Percentiles rank a stretch among this genome's conserved stretches.
Conservation (phyloP, 176 grass and related monocot species). For the Rhynchospora tenuis region DNA sequence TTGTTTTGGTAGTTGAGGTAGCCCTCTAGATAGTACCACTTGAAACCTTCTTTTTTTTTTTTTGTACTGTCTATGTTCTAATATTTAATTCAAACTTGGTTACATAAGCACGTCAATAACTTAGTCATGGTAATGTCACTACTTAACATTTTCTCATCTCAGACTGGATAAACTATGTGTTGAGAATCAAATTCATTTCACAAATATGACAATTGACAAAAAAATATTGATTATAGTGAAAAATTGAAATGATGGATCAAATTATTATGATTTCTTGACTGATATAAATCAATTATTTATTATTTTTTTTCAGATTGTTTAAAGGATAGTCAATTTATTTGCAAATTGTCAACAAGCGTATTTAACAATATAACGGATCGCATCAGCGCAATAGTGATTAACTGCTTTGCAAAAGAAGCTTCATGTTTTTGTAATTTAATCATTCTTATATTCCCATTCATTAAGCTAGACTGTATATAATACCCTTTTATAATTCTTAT, state of each 20-base stretch:
- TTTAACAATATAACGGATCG: not conserved
- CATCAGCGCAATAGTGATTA: no score
- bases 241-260: no score
- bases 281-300: not conserved
- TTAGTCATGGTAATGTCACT: no score
- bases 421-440: not conserved
- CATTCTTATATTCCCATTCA: not conserved
- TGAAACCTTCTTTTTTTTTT: not conserved
- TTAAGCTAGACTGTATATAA: not conserved
- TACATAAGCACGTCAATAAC: not conserved
- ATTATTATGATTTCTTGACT: no score
- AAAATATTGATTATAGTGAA: no score
- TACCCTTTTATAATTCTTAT: not conserved
- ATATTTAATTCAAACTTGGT: not conserved
- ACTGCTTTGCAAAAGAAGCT: no score
- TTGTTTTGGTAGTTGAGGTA: conserved; percentile 22
- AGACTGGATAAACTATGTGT: no score
- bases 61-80: no score
- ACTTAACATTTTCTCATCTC: no score
- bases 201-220: no score
- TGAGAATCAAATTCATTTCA: no score
- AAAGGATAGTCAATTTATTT: not conserved
- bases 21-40: not conserved
- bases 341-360: not conserved
- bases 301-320: not conserved